These are phyloP conservation scores for Tephrocybe sp. DNA, from an alignment of 768 basidiomycete species.

Conservation along the genomic window DNA sequence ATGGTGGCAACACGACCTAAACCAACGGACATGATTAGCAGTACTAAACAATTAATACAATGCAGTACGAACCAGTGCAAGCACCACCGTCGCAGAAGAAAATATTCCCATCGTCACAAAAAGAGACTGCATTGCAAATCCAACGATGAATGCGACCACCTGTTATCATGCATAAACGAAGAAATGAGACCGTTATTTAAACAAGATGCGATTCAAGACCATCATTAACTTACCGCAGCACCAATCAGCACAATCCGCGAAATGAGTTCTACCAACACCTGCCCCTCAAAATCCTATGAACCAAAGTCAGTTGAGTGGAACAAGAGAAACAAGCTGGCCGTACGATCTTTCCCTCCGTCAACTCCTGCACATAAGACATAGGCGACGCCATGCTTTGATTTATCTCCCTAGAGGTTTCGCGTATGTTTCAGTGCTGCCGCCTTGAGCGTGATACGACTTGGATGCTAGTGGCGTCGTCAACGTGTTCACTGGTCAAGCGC, in stretches of 20 bases:
- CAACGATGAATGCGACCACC: conserved; percentile 54
- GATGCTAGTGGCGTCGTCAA: too few species aligned
- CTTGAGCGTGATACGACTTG: too few species aligned
- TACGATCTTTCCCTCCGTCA: conserved; percentile 43
- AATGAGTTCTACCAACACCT: conserved; percentile 49
- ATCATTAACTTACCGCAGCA: conserved; percentile 38
- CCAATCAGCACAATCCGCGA: conserved; percentile 40
- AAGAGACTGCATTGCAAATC: conserved; percentile 56
- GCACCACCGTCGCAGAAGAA: conserved; percentile 32
- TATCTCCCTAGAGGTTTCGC: not conserved
- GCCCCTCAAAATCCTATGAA: conserved; percentile 60
- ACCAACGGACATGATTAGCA: conserved; percentile 18
- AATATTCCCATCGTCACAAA: conserved; percentile 50
- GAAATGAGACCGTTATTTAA: not conserved
- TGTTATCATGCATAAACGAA: conserved; percentile 20
- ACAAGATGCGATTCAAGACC: not conserved
- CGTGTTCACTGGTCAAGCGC: too few species aligned
- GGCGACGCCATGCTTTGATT: not conserved
- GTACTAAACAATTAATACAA: too few species aligned
- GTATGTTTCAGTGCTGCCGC: too few species aligned
- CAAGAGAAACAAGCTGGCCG: conserved; percentile 3
- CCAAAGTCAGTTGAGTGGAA: not conserved
- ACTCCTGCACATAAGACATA: conserved; percentile 22
- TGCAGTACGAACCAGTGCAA: conserved; percentile 33
- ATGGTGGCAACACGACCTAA: conserved; percentile 65